phyloP scores from a whole-genome alignment of 768 basidiomycete species.

The Cantharellus anzutake region DNA sequence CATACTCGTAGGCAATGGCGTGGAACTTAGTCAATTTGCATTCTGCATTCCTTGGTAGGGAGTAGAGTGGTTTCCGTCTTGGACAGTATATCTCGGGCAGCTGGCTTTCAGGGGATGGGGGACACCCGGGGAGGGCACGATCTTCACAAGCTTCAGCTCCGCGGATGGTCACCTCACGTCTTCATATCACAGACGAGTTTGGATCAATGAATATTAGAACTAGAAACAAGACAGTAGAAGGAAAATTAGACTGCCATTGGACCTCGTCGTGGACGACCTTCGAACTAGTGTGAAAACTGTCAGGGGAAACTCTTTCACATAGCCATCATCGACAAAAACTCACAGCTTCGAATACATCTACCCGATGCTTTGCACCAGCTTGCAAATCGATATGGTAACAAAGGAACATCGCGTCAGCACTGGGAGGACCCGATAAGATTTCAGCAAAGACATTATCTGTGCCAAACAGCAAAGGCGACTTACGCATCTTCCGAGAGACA shows the following conservation, averaged over 20 bases:
- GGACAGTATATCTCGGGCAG: too few relatives aligned
- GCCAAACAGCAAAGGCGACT: slow-evolving; percentile 12
- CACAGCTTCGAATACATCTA: slow-evolving; percentile 38
- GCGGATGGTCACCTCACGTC: too few relatives aligned
- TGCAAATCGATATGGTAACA: slow-evolving; percentile 50
- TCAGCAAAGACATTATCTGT: not conserved
- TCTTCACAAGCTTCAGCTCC: too few relatives aligned
- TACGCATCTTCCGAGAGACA: slow-evolving; percentile 63
- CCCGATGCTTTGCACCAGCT: slow-evolving; percentile 28
- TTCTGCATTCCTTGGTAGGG: too few relatives aligned
- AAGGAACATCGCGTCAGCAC: slow-evolving; percentile 45
- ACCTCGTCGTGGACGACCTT: not conserved
- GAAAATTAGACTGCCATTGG: not conserved
- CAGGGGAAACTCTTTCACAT: not conserved
- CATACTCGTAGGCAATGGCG: too few relatives aligned
- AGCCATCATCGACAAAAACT: slow-evolving; percentile 12
- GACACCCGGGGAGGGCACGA: too few relatives aligned
- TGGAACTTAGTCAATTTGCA: too few relatives aligned
- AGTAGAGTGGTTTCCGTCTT: too few relatives aligned
- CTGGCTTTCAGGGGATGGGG: too few relatives aligned
- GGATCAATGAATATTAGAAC: too few relatives aligned
- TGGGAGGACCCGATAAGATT: slow-evolving; percentile 10
- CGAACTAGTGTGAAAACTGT: not conserved
- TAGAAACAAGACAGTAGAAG: too few relatives aligned
- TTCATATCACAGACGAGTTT: too few relatives aligned